Base-by-base conservation (phyloP, 2,329 filamentous ascomycete genomes). In the Verticillium nonalfalfae region DNA sequence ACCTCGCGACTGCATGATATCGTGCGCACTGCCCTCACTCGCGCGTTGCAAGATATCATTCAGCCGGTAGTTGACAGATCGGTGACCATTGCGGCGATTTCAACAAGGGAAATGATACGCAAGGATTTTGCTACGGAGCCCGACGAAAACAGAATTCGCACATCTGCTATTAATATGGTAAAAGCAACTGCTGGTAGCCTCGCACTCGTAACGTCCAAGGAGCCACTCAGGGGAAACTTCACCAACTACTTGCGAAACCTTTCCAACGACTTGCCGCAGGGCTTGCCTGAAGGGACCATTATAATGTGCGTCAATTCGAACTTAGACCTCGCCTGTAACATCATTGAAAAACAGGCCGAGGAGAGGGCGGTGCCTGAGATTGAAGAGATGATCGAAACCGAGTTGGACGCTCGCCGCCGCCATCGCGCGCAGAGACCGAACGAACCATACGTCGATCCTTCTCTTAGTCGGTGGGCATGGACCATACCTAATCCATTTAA, bases 231-330 rank as follows among this genome's bases (percentile, higher is more conserved):
- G 63, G 95, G 96, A 74, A 98, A 96, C 76, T 96, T 99, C 75
- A 96, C 90, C 60, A 99, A 98, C 76, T 96, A 98, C 72, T 93
- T 99, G 74, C 90, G 95, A 59, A 82, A 81, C 57, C 74, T 88
- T n/a, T 82, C 86, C 3, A 79, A 76, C 57, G 86, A 88, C 40
- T 83, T 96, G 40, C 87, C 91, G 60, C 90, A 91, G 59, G 90
- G 91, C 15, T 83, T 99, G 64, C 92, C 95, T 0, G 95, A 99
- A 76, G 95, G 95, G 7, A 91, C 95, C 36, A 95, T 99, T 64
- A 85, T 98, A 61, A 97, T 99, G 91, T 98, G 96, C 75, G 94
- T 99, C 64, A 99, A 98, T 73, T 94, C 96, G 66, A 99, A 99
- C 72, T 83, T 99, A 35, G 95, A 99, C 68, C 84, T 93, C 50